Base-by-base conservation (phyloP, 176 grass and related monocot species). In the Urochloa ruziziensis region DNA sequence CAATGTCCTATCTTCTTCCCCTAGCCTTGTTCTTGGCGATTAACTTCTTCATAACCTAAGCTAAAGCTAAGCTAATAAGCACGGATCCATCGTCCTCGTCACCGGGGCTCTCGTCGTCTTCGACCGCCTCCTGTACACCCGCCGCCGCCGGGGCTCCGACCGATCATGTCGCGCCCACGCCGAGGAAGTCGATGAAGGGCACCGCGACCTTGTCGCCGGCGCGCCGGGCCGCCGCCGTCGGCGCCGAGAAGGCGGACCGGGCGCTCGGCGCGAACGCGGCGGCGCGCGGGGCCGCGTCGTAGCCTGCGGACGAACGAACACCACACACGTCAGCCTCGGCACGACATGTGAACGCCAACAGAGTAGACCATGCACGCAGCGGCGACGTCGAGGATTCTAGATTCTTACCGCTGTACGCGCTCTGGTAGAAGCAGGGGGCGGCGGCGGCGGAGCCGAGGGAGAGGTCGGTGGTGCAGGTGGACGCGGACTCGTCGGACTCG, bases 401-500 rank as follows among this genome's bases (percentile, higher is more conserved):
- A 35, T 7, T 0, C 25, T 9, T 19, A 44, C 42, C 25, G 67
- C 7, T 25, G 81, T 15, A 78, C 83, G 67, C 58, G 78, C 84
- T 47, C 67, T 82, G 88, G 64, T 86, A 82, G 87, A 88, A 86
- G 49, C 74, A 79, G 62, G 84, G 68, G 39, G 71, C 47, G 69
- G 65, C 51, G 75, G 78, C 67, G 79, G 87, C 43, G 68, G 89
- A 83, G 77, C 52, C 85, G 21, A 95, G 93, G 61, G 93, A 95
- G 63, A 95, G 93, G 73, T 92, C 88, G 44, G 93, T 91, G 90
- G 85, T 92, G 88, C 93, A 95, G 67, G 93, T 95, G 67, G 93
- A 95, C 47, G 85, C 90, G 21, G 87, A 81, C 85, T 88, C 93
- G 54, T 92, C 93, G 6, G 93, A 95, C 61, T 92, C 93, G 32